Evolutionary conservation across 305 asterid species (phyloP).

Genomic region (Solanum aculeatissimum): DNA sequence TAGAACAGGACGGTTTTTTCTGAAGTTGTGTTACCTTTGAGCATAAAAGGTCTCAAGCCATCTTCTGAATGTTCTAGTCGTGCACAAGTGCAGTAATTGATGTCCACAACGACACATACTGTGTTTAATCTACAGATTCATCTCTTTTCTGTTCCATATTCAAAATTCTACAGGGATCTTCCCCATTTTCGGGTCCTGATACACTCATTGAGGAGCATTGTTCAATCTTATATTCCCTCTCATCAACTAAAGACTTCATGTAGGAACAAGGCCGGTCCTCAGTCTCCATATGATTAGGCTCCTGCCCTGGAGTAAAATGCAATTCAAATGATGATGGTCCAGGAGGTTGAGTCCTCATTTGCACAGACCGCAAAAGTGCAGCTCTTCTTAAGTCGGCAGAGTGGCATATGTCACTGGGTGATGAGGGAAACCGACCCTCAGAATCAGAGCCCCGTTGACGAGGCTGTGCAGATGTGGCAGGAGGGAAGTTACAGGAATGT

Average conservation of each 20-base stretch:
- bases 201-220: constrained; percentile 24
- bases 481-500: constrained; percentile 9
- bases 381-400: constrained; percentile 84
- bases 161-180: constrained; percentile 25
- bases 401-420: constrained; percentile 96
- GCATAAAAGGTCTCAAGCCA: background rate
- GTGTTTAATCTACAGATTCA: constrained; percentile 11
- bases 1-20: background rate
- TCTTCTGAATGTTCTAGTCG: background rate
- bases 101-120: background rate
- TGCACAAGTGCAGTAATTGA: background rate
- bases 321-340: constrained; percentile 39
- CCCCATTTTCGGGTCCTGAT: constrained; percentile 23
- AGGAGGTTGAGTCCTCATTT: constrained; percentile 71
- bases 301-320: constrained; percentile 39
- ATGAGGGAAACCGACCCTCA: constrained; percentile 88
- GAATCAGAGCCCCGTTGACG: constrained; percentile 85
- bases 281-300: constrained; percentile 37
- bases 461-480: constrained; percentile 27
- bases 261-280: constrained; percentile 50
- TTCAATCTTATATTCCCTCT: constrained; percentile 39
- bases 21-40: background rate
- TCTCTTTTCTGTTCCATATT: constrained; percentile 24
- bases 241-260: constrained; percentile 48
- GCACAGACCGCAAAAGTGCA: constrained; percentile 77